These are phyloP conservation scores for Apiotrichum mycotoxinovorans DNA, from an alignment of 1,284 basidiomycete genomes.

Conservation along the genomic window DNA sequence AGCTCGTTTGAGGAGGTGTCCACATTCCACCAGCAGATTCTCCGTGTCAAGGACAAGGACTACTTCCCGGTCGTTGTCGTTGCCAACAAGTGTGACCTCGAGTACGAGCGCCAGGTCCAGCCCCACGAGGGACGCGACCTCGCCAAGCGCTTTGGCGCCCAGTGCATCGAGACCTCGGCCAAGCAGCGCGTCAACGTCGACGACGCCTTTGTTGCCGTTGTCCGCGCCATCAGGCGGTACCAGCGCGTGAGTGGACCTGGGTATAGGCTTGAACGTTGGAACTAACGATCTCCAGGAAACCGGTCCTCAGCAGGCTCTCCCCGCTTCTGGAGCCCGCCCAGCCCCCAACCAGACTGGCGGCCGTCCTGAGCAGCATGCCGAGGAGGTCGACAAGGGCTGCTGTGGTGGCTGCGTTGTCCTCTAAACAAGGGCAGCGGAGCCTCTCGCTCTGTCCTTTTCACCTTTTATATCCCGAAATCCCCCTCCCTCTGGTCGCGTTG, in stretches of 20 bases:
- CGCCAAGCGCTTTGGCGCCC: slow-evolving; percentile 93
- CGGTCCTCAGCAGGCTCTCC: slow-evolving; percentile 34
- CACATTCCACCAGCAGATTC: slow-evolving; percentile 96
- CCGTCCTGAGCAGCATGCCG: slow-evolving; percentile 38
- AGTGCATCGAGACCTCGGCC: slow-evolving; percentile 97
- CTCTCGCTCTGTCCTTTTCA: not conserved
- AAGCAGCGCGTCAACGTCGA: slow-evolving; percentile 99
- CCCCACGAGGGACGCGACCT: slow-evolving; percentile 97
- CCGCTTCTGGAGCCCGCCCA: slow-evolving; percentile 51
- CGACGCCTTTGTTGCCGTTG: slow-evolving; percentile 95
- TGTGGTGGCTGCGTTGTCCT: slow-evolving; percentile 69
- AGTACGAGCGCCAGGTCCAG: slow-evolving; percentile 95
- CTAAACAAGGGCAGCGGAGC: slow-evolving; percentile 34
- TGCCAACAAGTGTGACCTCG: slow-evolving; percentile 98
- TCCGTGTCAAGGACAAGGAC: slow-evolving; percentile 88
- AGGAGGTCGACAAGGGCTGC: slow-evolving; percentile 59
- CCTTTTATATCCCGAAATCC: too few species aligned
- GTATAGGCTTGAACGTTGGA: not conserved
- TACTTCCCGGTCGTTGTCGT: slow-evolving; percentile 96
- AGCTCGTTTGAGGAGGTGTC: slow-evolving; percentile 97
- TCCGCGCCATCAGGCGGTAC: slow-evolving; percentile 93
- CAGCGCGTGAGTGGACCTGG: slow-evolving; percentile 65
- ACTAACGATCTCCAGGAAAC: slow-evolving; percentile 31
- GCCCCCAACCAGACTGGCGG: slow-evolving; percentile 58
- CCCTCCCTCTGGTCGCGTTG: slow-evolving; percentile 2